phyloP scores from a whole-genome alignment of 2,329 filamentous ascomycete species.

The Cladosporium phlei region DNA sequence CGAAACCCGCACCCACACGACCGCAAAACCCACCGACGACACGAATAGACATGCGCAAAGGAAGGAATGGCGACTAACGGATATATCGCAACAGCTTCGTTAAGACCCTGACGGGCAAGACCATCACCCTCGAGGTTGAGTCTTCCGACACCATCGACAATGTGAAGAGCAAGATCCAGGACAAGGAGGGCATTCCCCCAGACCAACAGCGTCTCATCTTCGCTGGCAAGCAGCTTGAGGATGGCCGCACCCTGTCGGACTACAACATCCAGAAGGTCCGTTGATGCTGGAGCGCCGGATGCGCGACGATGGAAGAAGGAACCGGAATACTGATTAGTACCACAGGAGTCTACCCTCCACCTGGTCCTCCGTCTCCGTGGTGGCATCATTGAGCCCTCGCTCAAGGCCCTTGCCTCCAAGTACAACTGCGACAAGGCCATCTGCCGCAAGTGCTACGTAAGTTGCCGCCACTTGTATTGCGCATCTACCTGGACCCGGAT shows the following conservation, averaged over 20 bases:
- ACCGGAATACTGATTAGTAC: background rate
- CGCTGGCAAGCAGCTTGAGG: constrained; percentile 97
- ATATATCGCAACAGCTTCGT: constrained; percentile 69
- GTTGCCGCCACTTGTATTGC: constrained; percentile 38
- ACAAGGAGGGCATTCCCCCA: constrained; percentile 97
- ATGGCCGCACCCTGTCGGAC: constrained; percentile 92
- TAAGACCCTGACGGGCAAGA: constrained; percentile 99
- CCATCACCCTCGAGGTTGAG: constrained; percentile 99
- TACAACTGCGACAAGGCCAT: constrained; percentile 99
- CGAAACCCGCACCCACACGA: constrained; percentile 16
- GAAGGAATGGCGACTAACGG: constrained; percentile 25
- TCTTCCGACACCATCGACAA: constrained; percentile 99
- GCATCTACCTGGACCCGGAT: constrained; percentile 14
- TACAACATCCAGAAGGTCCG: constrained; percentile 99
- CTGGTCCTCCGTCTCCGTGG: constrained; percentile 97
- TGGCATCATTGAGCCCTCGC: constrained; percentile 98
- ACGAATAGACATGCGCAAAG: constrained; percentile 10
- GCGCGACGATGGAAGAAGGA: background rate
- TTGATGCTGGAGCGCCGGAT: constrained; percentile 16
- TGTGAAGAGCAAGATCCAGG: constrained; percentile 99
- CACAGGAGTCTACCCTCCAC: constrained; percentile 93
- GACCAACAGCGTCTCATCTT: constrained; percentile 99
- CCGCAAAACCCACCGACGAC: background rate
- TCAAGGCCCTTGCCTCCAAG: constrained; percentile 97
- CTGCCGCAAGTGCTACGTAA: constrained; percentile 99